phyloP scores from a whole-genome alignment of 208 protist genomes.

The Leishmania martiniquensis region DNA sequence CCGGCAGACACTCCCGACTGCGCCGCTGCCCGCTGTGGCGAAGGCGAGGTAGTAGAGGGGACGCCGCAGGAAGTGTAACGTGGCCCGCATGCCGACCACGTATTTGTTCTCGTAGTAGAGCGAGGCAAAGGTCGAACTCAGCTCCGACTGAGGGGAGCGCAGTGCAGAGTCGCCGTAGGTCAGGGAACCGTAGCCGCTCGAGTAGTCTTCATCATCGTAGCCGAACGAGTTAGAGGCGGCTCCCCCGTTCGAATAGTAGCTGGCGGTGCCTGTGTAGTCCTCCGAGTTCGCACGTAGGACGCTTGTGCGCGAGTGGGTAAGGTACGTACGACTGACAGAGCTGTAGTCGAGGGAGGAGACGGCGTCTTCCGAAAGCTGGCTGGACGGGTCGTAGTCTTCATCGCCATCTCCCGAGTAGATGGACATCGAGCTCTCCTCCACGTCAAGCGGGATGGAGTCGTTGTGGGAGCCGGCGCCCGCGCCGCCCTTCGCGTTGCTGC shows the following conservation, averaged over 20 bases:
- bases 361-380: slow-evolving; percentile 15
- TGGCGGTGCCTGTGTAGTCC: slow-evolving; percentile 26
- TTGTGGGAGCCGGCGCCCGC: slow-evolving; percentile 48
- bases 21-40: slow-evolving; percentile 49
- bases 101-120: slow-evolving; percentile 80
- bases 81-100: slow-evolving; percentile 30
- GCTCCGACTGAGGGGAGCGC: slow-evolving; percentile 68
- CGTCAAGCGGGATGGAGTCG: slow-evolving; percentile 58
- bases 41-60: slow-evolving; percentile 71
- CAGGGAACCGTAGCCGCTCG: slow-evolving; percentile 38
- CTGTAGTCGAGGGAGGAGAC: slow-evolving; percentile 35
- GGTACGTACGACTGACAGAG: slow-evolving; percentile 34
- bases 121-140: slow-evolving; percentile 83
- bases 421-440: slow-evolving; percentile 34
- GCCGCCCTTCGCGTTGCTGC: slow-evolving; percentile 72
- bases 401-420: slow-evolving; percentile 42
- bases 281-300: slow-evolving; percentile 10
- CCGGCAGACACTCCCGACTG: slow-evolving; percentile 42
- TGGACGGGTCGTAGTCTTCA: slow-evolving; percentile 17
- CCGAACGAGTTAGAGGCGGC: slow-evolving; percentile 23
- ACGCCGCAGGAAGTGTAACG: slow-evolving; percentile 52
- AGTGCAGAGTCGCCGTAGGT: slow-evolving; percentile 54
- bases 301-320: slow-evolving; percentile 18
- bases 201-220: slow-evolving; percentile 41
- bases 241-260: slow-evolving; percentile 32